Percentiles rank a stretch among this genome's conserved stretches.
These are phyloP conservation scores for Pyrus pyrifolia DNA, from an alignment of 306 rosid species.

Conservation along the genomic window DNA sequence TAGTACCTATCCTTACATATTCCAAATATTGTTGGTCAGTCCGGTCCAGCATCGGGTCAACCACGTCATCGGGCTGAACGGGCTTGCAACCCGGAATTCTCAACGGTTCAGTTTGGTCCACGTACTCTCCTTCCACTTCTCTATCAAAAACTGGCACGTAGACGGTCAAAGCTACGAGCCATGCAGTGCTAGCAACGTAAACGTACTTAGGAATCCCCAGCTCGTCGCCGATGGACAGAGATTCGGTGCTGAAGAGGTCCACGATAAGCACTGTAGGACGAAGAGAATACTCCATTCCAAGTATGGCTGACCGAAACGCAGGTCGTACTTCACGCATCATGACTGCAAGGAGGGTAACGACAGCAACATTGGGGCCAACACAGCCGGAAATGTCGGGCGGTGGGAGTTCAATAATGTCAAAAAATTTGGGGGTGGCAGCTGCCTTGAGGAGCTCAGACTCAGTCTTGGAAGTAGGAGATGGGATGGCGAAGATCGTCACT, in stretches of 20 bases:
- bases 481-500: slow-evolving; percentile 33
- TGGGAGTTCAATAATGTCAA: slow-evolving; percentile 32
- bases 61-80: slow-evolving; percentile 31
- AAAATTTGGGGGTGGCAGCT: not conserved
- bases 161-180: slow-evolving; percentile 29
- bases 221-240: slow-evolving; percentile 42
- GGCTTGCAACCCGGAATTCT: slow-evolving; percentile 33
- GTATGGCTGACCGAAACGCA: not conserved
- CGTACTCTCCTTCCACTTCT: slow-evolving; percentile 24
- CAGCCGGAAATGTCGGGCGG: slow-evolving; percentile 4
- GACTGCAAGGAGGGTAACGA: slow-evolving; percentile 1
- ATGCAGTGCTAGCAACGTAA: slow-evolving; percentile 29
- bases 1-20: not conserved
- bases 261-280: slow-evolving; percentile 39
- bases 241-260: slow-evolving; percentile 40
- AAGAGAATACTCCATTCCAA: not conserved
- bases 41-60: slow-evolving; percentile 26
- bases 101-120: slow-evolving; percentile 22
- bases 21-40: slow-evolving; percentile 18
- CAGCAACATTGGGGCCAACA: not conserved
- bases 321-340: slow-evolving; percentile 27
- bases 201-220: slow-evolving; percentile 34
- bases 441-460: slow-evolving; percentile 22
- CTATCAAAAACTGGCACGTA: slow-evolving; percentile 24
- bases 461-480: slow-evolving; percentile 19